Evolutionary conservation across 148 eudicot species (phyloP).

Genomic region (Camellia granthamiana): DNA sequence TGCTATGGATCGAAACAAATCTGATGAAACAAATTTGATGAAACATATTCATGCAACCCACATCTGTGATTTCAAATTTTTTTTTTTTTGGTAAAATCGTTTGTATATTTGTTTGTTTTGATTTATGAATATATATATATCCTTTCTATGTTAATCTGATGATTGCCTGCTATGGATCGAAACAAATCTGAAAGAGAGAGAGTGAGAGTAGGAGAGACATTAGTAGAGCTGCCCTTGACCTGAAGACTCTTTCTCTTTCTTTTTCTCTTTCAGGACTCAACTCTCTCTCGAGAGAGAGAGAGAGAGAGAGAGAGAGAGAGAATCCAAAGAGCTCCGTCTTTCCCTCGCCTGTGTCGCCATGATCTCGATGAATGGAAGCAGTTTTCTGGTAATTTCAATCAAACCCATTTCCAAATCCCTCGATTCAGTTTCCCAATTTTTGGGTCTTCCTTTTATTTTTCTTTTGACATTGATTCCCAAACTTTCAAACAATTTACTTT

Average conservation of each 20-base stretch:
- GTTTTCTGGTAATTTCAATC: conserved; percentile 46
- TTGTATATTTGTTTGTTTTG: no score
- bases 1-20: no score
- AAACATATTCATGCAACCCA: no score
- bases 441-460: background rate
- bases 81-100: no score
- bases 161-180: no score
- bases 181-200: no score
- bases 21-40: no score
- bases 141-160: no score
- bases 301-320: background rate
- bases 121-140: no score
- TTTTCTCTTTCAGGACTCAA: background rate
- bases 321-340: background rate
- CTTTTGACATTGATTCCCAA: background rate
- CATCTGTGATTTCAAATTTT: no score
- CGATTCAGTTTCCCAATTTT: background rate
- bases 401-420: conserved; percentile 27
- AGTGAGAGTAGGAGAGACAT: background rate
- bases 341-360: conserved; percentile 29
- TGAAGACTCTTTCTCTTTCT: conserved; percentile 1
- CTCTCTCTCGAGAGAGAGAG: no score
- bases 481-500: background rate
- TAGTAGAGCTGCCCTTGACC: background rate
- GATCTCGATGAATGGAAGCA: conserved; percentile 58